phyloP scores from a whole-genome alignment of 139 green algal genomes.

The Ettlia oleoabundans region DNA sequence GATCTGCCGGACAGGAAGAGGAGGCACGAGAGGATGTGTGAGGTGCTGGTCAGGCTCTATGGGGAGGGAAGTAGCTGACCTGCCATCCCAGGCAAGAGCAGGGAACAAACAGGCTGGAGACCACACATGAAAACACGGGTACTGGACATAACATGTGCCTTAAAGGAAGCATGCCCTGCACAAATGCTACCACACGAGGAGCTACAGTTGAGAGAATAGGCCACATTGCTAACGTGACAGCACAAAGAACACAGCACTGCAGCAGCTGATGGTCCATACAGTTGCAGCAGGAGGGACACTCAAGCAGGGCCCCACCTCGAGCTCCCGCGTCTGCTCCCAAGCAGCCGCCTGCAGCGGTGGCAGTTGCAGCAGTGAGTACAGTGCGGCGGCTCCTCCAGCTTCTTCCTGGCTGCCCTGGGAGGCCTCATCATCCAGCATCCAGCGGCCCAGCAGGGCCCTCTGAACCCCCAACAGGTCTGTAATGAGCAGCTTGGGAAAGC shows the following conservation, averaged over 20 bases:
- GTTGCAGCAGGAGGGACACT: too few relatives aligned
- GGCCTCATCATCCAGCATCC: neutral
- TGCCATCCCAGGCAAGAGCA: neutral
- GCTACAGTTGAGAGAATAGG: too few relatives aligned
- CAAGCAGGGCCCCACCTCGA: constrained; percentile 11
- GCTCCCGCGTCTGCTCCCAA: neutral
- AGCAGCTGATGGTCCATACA: too few relatives aligned
- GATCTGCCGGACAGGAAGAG: constrained; percentile 1
- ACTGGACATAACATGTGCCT: too few relatives aligned
- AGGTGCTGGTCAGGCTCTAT: neutral
- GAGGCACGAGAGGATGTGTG: neutral
- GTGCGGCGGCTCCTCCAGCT: neutral
- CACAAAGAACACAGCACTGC: neutral
- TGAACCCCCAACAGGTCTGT: neutral
- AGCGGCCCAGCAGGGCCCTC: neutral
- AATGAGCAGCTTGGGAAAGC: neutral
- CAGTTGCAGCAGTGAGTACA: constrained; percentile 16
- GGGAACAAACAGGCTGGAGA: neutral
- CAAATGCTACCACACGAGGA: neutral
- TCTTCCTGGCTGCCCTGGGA: too few relatives aligned
- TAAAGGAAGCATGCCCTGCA: neutral
- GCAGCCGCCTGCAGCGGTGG: constrained; percentile 25
- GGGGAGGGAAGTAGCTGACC: neutral
- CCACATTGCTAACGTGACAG: too few relatives aligned
- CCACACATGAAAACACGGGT: too few relatives aligned